A percentile compares a stretch with the other conserved stretches of the same genome.
These are phyloP conservation scores for Parsonsia alboflavescens DNA, from an alignment of 257 asterid genomes.

Conservation along the genomic window DNA sequence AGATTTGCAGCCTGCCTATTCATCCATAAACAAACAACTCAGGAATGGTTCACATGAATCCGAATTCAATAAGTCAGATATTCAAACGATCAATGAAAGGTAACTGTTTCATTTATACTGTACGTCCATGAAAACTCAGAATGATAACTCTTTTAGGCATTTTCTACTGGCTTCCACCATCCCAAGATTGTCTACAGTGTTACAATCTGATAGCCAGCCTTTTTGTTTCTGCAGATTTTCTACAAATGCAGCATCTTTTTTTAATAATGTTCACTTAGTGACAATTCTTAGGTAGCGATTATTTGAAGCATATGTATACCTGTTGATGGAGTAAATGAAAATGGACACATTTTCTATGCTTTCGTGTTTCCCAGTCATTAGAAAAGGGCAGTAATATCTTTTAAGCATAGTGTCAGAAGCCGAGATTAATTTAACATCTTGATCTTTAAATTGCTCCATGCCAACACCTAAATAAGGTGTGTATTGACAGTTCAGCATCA, in stretches of 20 bases:
- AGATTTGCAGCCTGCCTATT: slow-evolving; percentile 94
- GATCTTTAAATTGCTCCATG: too few relatives aligned
- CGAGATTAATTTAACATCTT: too few relatives aligned
- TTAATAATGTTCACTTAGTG: neutral
- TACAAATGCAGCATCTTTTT: neutral
- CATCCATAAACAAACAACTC: slow-evolving; percentile 18
- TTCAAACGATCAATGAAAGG: neutral
- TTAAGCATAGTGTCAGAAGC: too few relatives aligned
- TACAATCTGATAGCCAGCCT: neutral
- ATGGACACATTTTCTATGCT: neutral
- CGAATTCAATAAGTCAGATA: neutral
- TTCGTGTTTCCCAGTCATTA: neutral
- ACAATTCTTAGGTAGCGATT: neutral
- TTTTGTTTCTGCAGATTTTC: neutral
- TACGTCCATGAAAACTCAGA: neutral
- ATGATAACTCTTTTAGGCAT: neutral
- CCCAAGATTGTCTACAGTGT: neutral
- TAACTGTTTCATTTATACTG: neutral
- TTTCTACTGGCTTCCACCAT: too few relatives aligned
- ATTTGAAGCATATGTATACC: neutral
- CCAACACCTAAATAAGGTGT: too few relatives aligned
- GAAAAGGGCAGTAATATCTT: neutral
- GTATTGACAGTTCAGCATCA: too few relatives aligned
- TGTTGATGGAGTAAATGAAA: too few relatives aligned
- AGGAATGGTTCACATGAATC: neutral